A percentile compares a stretch with the other conserved stretches of the same genome.
Evolutionary conservation across 1,284 basidiomycete genomes (phyloP).

Genomic region (Mycena citricolor): DNA sequence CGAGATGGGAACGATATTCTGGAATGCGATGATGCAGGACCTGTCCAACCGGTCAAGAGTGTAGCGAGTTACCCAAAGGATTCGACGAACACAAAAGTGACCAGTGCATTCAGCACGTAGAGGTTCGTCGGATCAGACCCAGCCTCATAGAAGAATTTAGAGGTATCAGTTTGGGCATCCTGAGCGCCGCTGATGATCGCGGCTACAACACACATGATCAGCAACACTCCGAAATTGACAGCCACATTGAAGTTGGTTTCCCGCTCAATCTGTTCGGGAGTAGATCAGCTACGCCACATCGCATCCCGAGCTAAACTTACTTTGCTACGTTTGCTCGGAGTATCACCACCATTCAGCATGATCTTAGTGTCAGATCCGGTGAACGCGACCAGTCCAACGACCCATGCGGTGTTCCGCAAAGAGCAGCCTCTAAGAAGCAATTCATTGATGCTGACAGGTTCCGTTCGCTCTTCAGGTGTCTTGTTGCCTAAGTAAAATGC

Average conservation of each 20-base stretch:
- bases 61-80: constrained; percentile 7
- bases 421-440: constrained; percentile 90
- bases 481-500: constrained; percentile 54
- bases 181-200: constrained; percentile 77
- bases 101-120: constrained; percentile 73
- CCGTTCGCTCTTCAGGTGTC: constrained; percentile 48
- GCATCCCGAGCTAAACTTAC: not conserved
- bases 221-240: constrained; percentile 86
- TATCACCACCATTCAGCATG: constrained; percentile 93
- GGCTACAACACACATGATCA: constrained; percentile 75
- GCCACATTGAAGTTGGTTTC: constrained; percentile 99
- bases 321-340: constrained; percentile 91
- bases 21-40: constrained; percentile 90
- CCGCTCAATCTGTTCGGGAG: constrained; percentile 71
- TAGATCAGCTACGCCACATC: not conserved
- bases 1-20: constrained; percentile 97
- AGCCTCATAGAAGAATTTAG: constrained; percentile 71
- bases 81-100: constrained; percentile 74
- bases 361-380: constrained; percentile 98
- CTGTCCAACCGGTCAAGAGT: constrained; percentile 36
- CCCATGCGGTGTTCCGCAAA: constrained; percentile 92
- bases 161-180: constrained; percentile 63
- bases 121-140: constrained; percentile 64
- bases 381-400: constrained; percentile 92
- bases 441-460: constrained; percentile 87